A percentile compares a stretch with the other conserved stretches of the same genome.
These are phyloP conservation scores for Linnemannia hyalina DNA, from an alignment of 192 early-diverging fungal species.

Conservation along the genomic window DNA sequence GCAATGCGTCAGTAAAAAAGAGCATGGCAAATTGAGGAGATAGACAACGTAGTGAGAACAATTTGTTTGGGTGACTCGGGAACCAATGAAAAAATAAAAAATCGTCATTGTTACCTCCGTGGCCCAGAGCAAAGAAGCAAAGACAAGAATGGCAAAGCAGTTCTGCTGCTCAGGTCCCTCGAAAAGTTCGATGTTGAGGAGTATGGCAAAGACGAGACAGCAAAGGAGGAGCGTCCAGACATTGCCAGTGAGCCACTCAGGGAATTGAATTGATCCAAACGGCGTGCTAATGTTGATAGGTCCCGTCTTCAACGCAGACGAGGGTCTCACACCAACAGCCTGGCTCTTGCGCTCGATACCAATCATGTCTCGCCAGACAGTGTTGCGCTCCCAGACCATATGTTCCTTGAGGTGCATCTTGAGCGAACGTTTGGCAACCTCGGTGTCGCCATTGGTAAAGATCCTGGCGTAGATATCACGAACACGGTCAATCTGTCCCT, in stretches of 20 bases:
- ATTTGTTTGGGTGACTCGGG: not conserved
- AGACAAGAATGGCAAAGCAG: constrained; percentile 93
- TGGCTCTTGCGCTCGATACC: constrained; percentile 85
- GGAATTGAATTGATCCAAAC: constrained; percentile 61
- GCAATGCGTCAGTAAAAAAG: not conserved
- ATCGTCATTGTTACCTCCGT: constrained; percentile 74
- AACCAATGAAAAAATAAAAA: not conserved
- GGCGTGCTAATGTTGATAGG: constrained; percentile 60
- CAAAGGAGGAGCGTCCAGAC: constrained; percentile 62
- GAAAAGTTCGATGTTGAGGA: constrained; percentile 76
- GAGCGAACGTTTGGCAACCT: constrained; percentile 79
- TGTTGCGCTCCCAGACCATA: constrained; percentile 97
- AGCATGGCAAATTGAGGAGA: not conserved
- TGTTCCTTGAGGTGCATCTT: constrained; percentile 87
- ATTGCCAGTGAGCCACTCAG: constrained; percentile 58
- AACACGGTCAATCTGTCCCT: constrained; percentile 72
- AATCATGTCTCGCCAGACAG: constrained; percentile 98
- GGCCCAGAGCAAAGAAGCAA: constrained; percentile 93
- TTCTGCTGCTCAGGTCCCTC: constrained; percentile 80
- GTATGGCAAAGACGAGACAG: constrained; percentile 68
- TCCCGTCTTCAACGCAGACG: constrained; percentile 22
- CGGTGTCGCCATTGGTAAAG: constrained; percentile 69
- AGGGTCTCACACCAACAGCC: constrained; percentile 72
- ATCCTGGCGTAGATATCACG: constrained; percentile 76
- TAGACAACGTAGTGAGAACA: not conserved